Evolutionary conservation across 1,139 yeast genomes (phyloP).

Genomic region (Pichia cactophila): DNA sequence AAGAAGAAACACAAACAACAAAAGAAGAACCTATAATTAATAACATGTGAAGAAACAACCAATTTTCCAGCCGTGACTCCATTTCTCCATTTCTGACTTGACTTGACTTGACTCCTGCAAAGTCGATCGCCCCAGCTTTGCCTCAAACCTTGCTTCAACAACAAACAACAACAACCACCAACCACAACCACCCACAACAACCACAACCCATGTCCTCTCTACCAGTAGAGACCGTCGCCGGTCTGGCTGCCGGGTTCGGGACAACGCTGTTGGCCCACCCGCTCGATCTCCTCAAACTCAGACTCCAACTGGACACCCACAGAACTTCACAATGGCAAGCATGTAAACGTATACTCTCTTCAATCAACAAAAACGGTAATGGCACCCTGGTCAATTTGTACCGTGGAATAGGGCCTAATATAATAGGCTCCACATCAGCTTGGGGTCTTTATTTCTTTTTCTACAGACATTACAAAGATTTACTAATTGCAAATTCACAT

Average conservation of each 20-base stretch:
- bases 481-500: neutral
- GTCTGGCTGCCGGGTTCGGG: slow-evolving; percentile 73
- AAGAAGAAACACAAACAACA: neutral
- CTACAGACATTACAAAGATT: slow-evolving; percentile 52
- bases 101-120: no score
- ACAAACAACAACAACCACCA: neutral
- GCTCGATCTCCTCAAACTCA: slow-evolving; percentile 71
- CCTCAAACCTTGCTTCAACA: no score
- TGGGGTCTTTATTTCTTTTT: slow-evolving; percentile 84
- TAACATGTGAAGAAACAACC: no score
- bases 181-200: neutral
- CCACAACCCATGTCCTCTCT: slow-evolving; percentile 3
- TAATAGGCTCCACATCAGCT: slow-evolving; percentile 75
- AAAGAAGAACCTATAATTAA: no score
- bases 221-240: slow-evolving; percentile 53
- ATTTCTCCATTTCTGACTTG: no score
- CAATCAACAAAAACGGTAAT: slow-evolving; percentile 14
- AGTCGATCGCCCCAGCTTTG: no score
- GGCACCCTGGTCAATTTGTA: slow-evolving; percentile 33
- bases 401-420: slow-evolving; percentile 75
- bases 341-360: slow-evolving; percentile 20
- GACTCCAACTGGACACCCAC: slow-evolving; percentile 50
- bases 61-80: no score
- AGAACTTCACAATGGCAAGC: slow-evolving; percentile 22
- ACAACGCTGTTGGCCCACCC: slow-evolving; percentile 86